Percentiles rank a stretch among this genome's conserved stretches.
Conservation (phyloP, 2,329 filamentous ascomycete genomes). For the Laburnicola sp. region DNA sequence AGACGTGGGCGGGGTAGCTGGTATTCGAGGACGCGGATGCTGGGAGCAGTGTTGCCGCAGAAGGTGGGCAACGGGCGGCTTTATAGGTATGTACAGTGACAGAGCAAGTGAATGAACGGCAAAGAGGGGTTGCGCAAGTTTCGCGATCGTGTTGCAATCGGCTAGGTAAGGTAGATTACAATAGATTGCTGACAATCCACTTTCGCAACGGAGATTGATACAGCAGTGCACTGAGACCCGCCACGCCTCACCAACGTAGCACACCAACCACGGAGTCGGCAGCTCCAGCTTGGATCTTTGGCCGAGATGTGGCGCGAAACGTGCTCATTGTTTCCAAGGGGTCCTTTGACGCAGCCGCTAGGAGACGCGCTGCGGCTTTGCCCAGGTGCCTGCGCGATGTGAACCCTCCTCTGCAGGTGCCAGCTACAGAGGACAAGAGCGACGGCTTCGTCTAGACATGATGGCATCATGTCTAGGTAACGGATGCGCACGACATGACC, state of each 20-base stretch:
- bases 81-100: conserved; percentile 6
- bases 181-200: conserved; percentile 41
- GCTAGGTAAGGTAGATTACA: conserved; percentile 41
- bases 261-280: conserved; percentile 15
- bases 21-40: conserved; percentile 2
- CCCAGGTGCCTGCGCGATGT: background rate
- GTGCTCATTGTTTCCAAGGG: conserved; percentile 31
- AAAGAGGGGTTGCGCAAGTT: conserved; percentile 35
- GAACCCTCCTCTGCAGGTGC: background rate
- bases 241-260: conserved; percentile 27
- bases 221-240: conserved; percentile 29
- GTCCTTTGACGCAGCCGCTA: background rate
- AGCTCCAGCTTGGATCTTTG: conserved; percentile 6
- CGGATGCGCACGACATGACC: no score
- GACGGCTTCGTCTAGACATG: no score
- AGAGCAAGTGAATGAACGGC: conserved; percentile 4
- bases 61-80: conserved; percentile 1
- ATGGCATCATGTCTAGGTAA: no score
- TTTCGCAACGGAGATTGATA: conserved; percentile 14
- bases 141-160: conserved; percentile 37
- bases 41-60: background rate
- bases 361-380: background rate
- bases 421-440: background rate
- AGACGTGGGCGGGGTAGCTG: conserved; percentile 3
- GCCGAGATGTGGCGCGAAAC: conserved; percentile 36